A percentile compares a stretch with the other conserved stretches of the same genome.
These are phyloP conservation scores for Ochetophila trinervis DNA, from an alignment of 306 rosid genomes.

Conservation along the genomic window DNA sequence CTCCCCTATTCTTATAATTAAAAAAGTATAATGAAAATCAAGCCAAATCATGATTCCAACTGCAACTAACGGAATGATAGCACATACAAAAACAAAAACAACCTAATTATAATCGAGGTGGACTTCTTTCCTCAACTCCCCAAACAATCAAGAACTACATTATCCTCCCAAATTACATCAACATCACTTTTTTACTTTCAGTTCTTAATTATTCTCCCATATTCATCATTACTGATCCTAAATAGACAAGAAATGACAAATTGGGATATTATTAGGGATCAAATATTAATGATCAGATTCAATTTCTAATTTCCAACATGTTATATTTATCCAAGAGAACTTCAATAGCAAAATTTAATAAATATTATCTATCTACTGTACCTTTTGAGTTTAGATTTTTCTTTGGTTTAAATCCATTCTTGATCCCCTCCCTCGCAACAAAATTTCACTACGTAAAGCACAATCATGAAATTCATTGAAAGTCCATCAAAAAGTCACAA, in stretches of 20 bases:
- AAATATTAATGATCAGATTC: background rate
- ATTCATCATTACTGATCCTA: background rate
- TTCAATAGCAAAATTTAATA: background rate
- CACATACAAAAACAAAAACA: background rate
- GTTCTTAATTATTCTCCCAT: background rate
- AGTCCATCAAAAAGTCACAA: conserved; percentile 5
- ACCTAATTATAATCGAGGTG: background rate
- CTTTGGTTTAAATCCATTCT: background rate
- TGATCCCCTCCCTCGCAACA: background rate
- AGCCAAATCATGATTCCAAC: background rate
- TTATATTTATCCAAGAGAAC: background rate
- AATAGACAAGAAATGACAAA: background rate
- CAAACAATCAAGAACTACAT: background rate
- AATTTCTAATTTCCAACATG: background rate
- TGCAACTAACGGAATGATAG: background rate
- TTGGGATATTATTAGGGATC: no score
- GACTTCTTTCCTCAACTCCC: background rate
- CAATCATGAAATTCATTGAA: background rate
- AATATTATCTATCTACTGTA: background rate
- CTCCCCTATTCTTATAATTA: background rate
- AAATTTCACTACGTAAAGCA: conserved; percentile 6
- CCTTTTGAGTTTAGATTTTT: background rate
- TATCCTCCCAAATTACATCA: background rate
- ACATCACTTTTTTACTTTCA: background rate
- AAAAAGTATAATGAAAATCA: background rate